These are phyloP conservation scores for Kalanchoe fedtschenkoi DNA, from an alignment of 164 flowering plant genomes.

Conservation along the genomic window DNA sequence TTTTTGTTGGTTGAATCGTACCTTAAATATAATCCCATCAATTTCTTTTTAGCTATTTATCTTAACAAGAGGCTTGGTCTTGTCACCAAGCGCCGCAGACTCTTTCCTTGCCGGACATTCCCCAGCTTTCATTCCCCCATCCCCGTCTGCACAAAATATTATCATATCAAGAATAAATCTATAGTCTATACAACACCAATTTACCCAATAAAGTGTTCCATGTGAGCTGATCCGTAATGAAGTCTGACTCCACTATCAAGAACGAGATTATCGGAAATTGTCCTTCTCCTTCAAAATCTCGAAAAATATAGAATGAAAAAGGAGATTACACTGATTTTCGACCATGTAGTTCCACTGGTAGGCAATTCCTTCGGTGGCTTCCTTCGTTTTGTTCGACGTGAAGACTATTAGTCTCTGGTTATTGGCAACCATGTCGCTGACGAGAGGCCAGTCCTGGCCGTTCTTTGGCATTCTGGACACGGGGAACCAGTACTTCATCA, in stretches of 20 bases:
- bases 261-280: too few relatives aligned
- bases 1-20: too few relatives aligned
- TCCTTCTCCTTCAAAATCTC: too few relatives aligned
- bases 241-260: too few relatives aligned
- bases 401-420: background rate
- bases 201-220: too few relatives aligned
- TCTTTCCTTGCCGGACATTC: slow-evolving; percentile 54
- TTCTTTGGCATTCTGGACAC: slow-evolving; percentile 56
- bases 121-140: slow-evolving; percentile 60
- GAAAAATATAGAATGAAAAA: background rate
- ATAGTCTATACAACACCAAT: too few relatives aligned
- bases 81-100: slow-evolving; percentile 45
- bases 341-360: slow-evolving; percentile 2
- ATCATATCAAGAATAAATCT: too few relatives aligned
- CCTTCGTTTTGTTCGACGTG: background rate
- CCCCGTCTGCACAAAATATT: too few relatives aligned
- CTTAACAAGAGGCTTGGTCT: slow-evolving; percentile 49
- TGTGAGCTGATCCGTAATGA: too few relatives aligned
- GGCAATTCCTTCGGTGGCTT: background rate
- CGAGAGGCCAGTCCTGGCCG: slow-evolving; percentile 82
- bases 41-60: too few relatives aligned
- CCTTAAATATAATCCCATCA: too few relatives aligned
- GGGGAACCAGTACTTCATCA: slow-evolving; percentile 79
- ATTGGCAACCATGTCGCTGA: slow-evolving; percentile 61
- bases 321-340: background rate